Conservation (phyloP, 352 stramenopile genomes). For the Phytopythium helicoides region DNA sequence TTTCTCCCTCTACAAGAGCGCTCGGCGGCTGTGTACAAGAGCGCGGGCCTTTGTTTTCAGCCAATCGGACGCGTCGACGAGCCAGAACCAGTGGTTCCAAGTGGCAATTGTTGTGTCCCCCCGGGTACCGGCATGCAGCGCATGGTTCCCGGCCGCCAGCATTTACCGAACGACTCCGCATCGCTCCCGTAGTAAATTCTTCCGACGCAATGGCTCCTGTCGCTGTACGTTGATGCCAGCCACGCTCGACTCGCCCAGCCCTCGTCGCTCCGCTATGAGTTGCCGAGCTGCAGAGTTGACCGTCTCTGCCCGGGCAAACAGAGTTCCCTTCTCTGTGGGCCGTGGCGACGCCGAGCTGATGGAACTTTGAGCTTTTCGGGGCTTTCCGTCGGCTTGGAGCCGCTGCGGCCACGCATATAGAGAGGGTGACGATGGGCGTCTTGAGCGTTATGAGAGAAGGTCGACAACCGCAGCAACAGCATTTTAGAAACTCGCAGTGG, state of each 20-base stretch:
- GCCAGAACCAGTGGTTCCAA: not conserved
- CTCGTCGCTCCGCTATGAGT: constrained; percentile 41
- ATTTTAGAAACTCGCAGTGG: not conserved
- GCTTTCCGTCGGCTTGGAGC: not conserved
- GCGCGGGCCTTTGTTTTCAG: constrained; percentile 6
- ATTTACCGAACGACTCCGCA: constrained; percentile 44
- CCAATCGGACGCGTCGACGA: constrained; percentile 13
- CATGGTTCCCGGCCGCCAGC: not conserved
- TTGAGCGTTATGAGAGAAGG: not conserved
- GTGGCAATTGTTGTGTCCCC: constrained; percentile 22
- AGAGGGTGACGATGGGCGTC: constrained; percentile 5
- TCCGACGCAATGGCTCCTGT: constrained; percentile 46
- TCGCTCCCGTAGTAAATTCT: constrained; percentile 17
- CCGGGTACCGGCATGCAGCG: not conserved
- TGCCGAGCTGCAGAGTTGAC: constrained; percentile 84
- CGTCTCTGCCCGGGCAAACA: constrained; percentile 87
- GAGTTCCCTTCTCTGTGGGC: constrained; percentile 89
- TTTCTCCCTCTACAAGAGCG: constrained; percentile 47
- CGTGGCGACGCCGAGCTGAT: not conserved
- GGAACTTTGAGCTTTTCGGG: not conserved
- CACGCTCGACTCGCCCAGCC: not conserved
- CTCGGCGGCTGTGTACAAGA: constrained; percentile 11
- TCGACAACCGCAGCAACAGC: not conserved
- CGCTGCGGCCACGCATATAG: constrained; percentile 41
- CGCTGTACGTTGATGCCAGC: constrained; percentile 44